These are phyloP conservation scores for Amanita polypyramis DNA, from an alignment of 768 basidiomycete genomes.

Conservation along the genomic window DNA sequence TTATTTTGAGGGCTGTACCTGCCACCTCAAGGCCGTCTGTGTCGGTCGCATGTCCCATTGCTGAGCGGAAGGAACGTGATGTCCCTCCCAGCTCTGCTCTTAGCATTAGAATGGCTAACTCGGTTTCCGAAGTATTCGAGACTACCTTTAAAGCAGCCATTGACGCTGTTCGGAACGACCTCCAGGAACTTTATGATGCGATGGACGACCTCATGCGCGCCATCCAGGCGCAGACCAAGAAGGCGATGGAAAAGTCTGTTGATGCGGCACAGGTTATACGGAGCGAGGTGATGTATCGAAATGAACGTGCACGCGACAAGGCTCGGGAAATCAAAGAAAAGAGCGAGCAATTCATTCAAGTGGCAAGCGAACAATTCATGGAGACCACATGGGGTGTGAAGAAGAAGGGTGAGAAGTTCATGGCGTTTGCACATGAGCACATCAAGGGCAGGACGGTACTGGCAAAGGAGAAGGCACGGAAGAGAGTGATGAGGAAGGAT, in stretches of 20 bases:
- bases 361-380: constrained; percentile 23
- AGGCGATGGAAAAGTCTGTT: constrained; percentile 36
- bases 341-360: constrained; percentile 34
- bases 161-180: constrained; percentile 36
- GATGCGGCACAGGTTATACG: constrained; percentile 33
- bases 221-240: constrained; percentile 38
- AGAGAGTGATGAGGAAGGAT: constrained; percentile 23
- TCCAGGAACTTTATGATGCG: constrained; percentile 46
- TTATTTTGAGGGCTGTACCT: constrained; percentile 14
- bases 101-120: constrained; percentile 30
- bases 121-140: constrained; percentile 39
- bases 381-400: constrained; percentile 17
- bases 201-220: constrained; percentile 46
- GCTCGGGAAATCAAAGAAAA: constrained; percentile 43
- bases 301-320: constrained; percentile 40
- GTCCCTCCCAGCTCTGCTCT: constrained; percentile 20
- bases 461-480: constrained; percentile 34
- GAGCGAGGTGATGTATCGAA: constrained; percentile 35
- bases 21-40: constrained; percentile 10
- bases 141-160: constrained; percentile 33
- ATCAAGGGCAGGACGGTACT: constrained; percentile 29
- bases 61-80: constrained; percentile 12
- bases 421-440: constrained; percentile 30
- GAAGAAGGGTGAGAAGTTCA: constrained; percentile 34
- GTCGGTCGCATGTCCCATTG: constrained; percentile 16